Base-by-base conservation (phyloP, 345 rosid species). In the Garcia nutans region DNA sequence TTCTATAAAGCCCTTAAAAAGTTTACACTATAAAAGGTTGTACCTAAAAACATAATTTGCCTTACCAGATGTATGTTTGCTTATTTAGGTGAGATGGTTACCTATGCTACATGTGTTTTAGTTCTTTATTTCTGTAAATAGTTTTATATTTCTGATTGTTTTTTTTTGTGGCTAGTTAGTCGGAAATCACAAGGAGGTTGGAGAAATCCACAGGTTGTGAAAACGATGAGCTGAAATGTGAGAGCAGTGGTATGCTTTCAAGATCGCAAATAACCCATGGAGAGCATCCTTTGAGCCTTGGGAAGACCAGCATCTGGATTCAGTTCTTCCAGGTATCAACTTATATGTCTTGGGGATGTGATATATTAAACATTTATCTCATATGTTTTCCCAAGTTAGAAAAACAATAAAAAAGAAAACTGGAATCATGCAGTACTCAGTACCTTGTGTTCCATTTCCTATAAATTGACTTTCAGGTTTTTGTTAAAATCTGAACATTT, bases 221-320 rank as follows among this genome's bases (percentile, higher is more conserved):
- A 45, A 80, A 73, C 70, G 91, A 87, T 8, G 93, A 88, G 11
- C 55, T 79, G 6, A 84, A 83, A 79, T 44, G 77, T 72, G 94
- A 88, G 82, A 76, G 79, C 80, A 79, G 85, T 52, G 88, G 94
- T 45, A 72, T 83, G 76, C 98, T 95, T 33, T 89, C 91, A 61
- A 90, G 97, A 84, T 90, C 90, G 37, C 89, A 91, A 71, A 88
- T 90, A 72, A 80, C 90, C 84, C 93, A 85, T 65, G 99, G 89
- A 66, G 99, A 95, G 79, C 99, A 95, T 89, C 99, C 99, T 75
- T 82, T 95, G 86, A 95, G 96, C 83, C 96, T 91, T 70, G 97
- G 96, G 82, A 87, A 90, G 80, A 89, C 83, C 71, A 95, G 99
- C 86, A 77, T 95, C 77, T 95, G 99, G 99, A 91, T 93, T 86